A percentile compares a stretch with the other conserved stretches of the same genome.
phyloP scores from a whole-genome alignment of 371 early-diverging fungal species.

The Cokeromyces recurvatus region DNA sequence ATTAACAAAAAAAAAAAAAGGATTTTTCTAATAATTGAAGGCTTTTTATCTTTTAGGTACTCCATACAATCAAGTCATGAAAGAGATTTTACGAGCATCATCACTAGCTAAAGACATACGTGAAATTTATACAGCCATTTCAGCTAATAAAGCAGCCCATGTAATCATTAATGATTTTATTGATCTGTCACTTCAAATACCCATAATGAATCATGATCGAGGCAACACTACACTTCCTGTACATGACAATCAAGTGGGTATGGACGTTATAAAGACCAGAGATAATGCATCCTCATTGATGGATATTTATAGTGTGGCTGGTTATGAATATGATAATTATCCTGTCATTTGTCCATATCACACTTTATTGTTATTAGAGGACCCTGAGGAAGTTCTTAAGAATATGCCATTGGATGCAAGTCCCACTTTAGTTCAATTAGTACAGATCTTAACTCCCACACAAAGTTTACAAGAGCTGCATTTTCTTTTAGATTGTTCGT shows the following conservation, averaged over 20 bases:
- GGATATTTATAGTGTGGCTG: conserved; percentile 48
- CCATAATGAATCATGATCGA: conserved; percentile 16
- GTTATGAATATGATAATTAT: conserved; percentile 60
- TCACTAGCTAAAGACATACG: conserved; percentile 57
- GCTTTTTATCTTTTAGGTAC: conserved; percentile 12
- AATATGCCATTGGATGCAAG: conserved; percentile 79
- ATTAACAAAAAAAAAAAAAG: neutral
- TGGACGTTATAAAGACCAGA: conserved; percentile 2
- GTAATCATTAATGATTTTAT: conserved; percentile 75
- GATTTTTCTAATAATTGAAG: too few species aligned
- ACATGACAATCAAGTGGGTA: conserved; percentile 7
- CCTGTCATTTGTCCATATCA: conserved; percentile 85
- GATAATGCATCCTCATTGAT: conserved; percentile 26
- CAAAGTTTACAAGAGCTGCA: conserved; percentile 81
- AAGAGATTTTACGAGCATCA: conserved; percentile 35
- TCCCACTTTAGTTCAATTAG: conserved; percentile 77
- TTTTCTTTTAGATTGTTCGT: conserved; percentile 78
- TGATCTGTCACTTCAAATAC: conserved; percentile 71
- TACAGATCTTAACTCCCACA: conserved; percentile 87
- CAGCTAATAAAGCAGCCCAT: conserved; percentile 54
- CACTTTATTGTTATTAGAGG: conserved; percentile 76
- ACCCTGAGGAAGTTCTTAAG: conserved; percentile 76
- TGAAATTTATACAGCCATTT: conserved; percentile 58
- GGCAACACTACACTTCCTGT: neutral
- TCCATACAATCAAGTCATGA: conserved; percentile 36